Base-by-base conservation (phyloP, 2,329 filamentous ascomycete species). In the Ophiostoma perfectum region DNA sequence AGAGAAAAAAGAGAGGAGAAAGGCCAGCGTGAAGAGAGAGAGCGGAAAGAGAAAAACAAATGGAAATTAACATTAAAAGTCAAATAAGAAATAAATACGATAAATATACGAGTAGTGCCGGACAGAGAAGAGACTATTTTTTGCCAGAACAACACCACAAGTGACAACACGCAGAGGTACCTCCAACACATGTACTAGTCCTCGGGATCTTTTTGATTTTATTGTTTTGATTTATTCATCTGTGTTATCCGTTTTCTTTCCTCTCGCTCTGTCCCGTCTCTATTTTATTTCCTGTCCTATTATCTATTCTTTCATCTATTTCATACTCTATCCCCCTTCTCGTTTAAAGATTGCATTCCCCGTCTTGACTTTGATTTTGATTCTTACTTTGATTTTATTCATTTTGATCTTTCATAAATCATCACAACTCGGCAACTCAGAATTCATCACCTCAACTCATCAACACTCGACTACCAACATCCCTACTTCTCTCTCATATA, bases 91-190 rank as follows among this genome's bases (percentile, higher is more conserved):
- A 39, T 45, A 14, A 45, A 45, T n/a, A 41, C 36, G 45, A 2
- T 45, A 38, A 62, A 39, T 41, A 27, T 5, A 60, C 5, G 14
- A 27, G 27, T 27, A 27, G 27, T 27, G 27, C 27, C 27, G 27
- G 27, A 27, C 64, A 39, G 5, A 27, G 16, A 58, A 65, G 44
- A 62, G 42, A 66, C 11, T 55, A 18, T 41, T 49, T 62, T 49
- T 67, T 49, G 64, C 64, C 64, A 42, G 66, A 65, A 65, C 47
- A 68, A 65, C 42, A 65, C 63, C 66, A 62, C 65, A 64, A 68
- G 49, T n/a, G 49, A 52, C 36, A 36, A 55, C 49, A 36, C 7
- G 49, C 18, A 27, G 18, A 5, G 63, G 47, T 60, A 65, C 55
- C 47, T 65, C 64, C 18, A 42, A 41, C 45, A 27, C 60, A 66